phyloP scores from a whole-genome alignment of 805 yeast species.

The Kluyveromyces nonfermentans region DNA sequence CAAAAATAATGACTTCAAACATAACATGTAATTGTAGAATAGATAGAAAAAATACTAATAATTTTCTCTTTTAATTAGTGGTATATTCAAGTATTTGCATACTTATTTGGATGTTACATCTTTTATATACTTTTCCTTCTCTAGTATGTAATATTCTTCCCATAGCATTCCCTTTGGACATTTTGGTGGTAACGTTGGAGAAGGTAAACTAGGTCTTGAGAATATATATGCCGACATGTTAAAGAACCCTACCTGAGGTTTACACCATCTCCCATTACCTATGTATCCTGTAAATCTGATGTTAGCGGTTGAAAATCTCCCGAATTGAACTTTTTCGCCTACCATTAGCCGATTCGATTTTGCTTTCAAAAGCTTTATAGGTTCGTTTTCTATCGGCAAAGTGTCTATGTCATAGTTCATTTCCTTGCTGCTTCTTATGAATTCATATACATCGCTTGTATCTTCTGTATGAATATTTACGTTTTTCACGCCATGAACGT shows the following conservation, averaged over 20 bases:
- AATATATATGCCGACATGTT: neutral
- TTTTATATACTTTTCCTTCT: slow-evolving; percentile 7
- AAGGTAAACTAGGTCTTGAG: slow-evolving; percentile 2
- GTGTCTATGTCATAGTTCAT: slow-evolving; percentile 6
- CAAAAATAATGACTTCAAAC: neutral
- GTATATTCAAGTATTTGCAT: too few species aligned
- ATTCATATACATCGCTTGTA: neutral
- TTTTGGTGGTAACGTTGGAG: slow-evolving; percentile 16
- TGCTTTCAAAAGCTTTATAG: neutral
- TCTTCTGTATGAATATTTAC: neutral
- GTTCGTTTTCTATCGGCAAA: neutral
- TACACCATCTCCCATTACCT: slow-evolving; percentile 15
- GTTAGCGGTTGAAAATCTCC: slow-evolving; percentile 7
- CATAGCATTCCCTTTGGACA: slow-evolving; percentile 17
- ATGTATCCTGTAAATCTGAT: slow-evolving; percentile 13
- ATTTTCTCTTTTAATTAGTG: too few species aligned
- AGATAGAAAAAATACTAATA: too few species aligned
- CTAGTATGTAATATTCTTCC: slow-evolving; percentile 15
- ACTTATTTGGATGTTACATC: slow-evolving; percentile 2
- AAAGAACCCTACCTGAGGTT: neutral
- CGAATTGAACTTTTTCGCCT: slow-evolving; percentile 1
- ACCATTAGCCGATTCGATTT: neutral
- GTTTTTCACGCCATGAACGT: neutral
- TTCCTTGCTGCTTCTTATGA: slow-evolving; percentile 1
- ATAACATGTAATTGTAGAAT: neutral